Evolutionary conservation across 2,329 filamentous ascomycete genomes (phyloP).

Genomic region (Cladosporium sphaerospermum): DNA sequence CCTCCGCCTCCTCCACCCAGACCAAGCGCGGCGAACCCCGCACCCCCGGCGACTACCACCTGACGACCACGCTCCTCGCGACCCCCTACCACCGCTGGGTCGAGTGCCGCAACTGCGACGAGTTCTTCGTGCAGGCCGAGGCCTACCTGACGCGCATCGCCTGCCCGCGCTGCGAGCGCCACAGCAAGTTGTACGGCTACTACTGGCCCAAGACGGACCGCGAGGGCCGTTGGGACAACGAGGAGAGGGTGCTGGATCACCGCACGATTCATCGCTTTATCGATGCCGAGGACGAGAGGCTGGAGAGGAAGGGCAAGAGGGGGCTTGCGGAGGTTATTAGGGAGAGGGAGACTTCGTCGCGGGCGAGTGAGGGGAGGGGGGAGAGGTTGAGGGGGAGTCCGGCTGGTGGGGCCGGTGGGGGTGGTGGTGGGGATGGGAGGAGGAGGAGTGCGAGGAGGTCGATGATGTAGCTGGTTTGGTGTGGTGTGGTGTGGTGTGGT

Average conservation of each 20-base stretch:
- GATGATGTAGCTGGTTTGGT: constrained; percentile 5
- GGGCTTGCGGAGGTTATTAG: constrained; percentile 24
- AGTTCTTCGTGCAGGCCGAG: constrained; percentile 79
- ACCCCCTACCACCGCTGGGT: constrained; percentile 79
- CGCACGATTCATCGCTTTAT: constrained; percentile 82
- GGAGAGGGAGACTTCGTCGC: constrained; percentile 18
- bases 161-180: constrained; percentile 88
- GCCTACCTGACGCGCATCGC: constrained; percentile 79
- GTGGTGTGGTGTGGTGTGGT: background rate
- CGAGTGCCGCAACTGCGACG: constrained; percentile 75
- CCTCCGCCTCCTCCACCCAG: background rate
- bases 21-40: constrained; percentile 31
- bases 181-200: constrained; percentile 92
- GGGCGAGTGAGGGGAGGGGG: background rate
- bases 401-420: background rate
- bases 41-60: constrained; percentile 59
- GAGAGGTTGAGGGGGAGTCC: constrained; percentile 7
- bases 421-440: constrained; percentile 11
- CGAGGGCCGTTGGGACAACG: constrained; percentile 65
- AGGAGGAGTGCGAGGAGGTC: constrained; percentile 14
- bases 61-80: constrained; percentile 68
- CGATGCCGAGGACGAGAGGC: constrained; percentile 41
- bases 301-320: constrained; percentile 30
- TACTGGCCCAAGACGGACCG: constrained; percentile 93
- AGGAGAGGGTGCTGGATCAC: constrained; percentile 69